Conservation (phyloP, 73 alveolate genomes). For the Stentor roeselii region DNA sequence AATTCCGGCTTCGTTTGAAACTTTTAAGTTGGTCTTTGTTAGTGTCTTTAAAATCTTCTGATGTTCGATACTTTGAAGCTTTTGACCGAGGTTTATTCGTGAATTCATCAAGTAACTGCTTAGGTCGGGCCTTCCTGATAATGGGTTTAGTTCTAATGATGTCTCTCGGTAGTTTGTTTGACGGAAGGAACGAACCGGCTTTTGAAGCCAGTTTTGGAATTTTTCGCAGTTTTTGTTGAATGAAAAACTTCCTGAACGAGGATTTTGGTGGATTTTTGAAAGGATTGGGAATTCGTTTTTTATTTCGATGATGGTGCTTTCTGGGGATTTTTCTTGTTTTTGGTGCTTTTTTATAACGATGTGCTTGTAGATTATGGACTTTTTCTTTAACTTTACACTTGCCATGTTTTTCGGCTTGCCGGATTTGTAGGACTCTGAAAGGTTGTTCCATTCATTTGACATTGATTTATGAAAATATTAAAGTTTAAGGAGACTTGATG, state of each 20-base stretch:
- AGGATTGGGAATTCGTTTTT: neutral
- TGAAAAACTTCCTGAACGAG: neutral
- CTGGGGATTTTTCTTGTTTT: neutral
- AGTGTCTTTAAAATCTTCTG: neutral
- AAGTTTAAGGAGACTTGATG: neutral
- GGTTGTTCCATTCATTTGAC: constrained; percentile 8
- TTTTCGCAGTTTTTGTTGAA: neutral
- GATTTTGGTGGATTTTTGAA: neutral
- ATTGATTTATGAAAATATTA: neutral
- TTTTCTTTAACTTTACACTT: neutral
- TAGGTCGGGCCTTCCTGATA: neutral
- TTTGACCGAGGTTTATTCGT: neutral
- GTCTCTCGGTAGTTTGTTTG: neutral
- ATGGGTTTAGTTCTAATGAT: neutral
- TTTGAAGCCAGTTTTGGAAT: neutral
- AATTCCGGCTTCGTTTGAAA: neutral
- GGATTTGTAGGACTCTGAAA: neutral
- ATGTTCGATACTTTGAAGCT: neutral
- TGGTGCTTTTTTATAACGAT: neutral
- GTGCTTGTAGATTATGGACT: neutral
- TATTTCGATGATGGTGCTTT: neutral
- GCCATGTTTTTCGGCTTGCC: neutral
- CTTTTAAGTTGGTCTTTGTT: neutral
- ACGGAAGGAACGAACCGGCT: no score
- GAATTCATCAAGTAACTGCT: neutral